A percentile compares a stretch with the other conserved stretches of the same genome.
These are phyloP conservation scores for Cyberlindnera bimundalis DNA, from an alignment of 805 yeast species.

Conservation along the genomic window DNA sequence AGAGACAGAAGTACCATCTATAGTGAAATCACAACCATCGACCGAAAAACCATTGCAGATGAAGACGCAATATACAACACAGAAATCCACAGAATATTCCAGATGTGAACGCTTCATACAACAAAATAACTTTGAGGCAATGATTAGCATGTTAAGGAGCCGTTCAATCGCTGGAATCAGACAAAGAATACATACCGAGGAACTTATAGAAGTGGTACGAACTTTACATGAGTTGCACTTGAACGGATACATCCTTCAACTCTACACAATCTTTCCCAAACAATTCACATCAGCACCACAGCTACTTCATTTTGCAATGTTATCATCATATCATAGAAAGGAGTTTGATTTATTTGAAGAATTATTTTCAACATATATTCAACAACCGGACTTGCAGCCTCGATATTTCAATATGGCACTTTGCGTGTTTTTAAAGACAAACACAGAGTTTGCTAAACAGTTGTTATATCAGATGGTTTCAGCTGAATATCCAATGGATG, in stretches of 20 bases:
- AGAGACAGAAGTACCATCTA: background rate
- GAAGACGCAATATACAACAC: background rate
- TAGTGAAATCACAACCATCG: background rate
- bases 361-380: slow-evolving; percentile 20
- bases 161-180: background rate
- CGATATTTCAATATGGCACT: slow-evolving; percentile 23
- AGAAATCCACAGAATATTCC: background rate
- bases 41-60: background rate
- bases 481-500: slow-evolving; percentile 25
- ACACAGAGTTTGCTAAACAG: slow-evolving; percentile 28
- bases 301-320: slow-evolving; percentile 3
- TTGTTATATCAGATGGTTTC: slow-evolving; percentile 26
- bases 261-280: slow-evolving; percentile 3
- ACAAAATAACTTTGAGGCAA: slow-evolving; percentile 1
- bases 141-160: background rate
- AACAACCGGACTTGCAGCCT: slow-evolving; percentile 9
- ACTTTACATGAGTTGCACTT: background rate
- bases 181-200: background rate
- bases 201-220: slow-evolving; percentile 1
- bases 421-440: slow-evolving; percentile 19
- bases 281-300: background rate
- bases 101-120: background rate
- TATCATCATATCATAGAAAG: slow-evolving; percentile 3
- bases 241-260: slow-evolving; percentile 1
- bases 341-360: slow-evolving; percentile 17